A percentile compares a stretch with the other conserved stretches of the same genome.
Evolutionary conservation across 1,139 yeast genomes (phyloP).

Genomic region (Pichia sp.): DNA sequence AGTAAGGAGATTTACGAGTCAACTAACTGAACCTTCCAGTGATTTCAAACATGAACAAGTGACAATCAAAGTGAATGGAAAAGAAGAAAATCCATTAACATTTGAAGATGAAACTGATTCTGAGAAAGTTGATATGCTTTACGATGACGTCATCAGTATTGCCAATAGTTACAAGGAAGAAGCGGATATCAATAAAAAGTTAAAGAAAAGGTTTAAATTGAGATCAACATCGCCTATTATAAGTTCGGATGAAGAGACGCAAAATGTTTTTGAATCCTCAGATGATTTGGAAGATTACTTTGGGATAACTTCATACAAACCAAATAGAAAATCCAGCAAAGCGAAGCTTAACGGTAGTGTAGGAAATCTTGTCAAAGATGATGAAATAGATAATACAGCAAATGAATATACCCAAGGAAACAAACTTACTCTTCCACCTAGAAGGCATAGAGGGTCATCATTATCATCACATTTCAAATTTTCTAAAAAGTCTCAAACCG

Average conservation of each 20-base stretch:
- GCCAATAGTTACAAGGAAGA: constrained; percentile 3
- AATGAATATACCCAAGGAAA: constrained; percentile 1
- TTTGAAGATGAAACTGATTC: background rate
- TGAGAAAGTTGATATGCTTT: background rate
- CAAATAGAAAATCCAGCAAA: background rate
- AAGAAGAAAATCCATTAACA: background rate
- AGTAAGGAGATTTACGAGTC: constrained; percentile 4
- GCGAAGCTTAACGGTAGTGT: background rate
- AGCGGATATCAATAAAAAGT: constrained; percentile 2
- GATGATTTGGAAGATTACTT: background rate
- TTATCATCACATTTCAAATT: constrained; percentile 5
- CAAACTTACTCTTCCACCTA: background rate
- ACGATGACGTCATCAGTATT: background rate
- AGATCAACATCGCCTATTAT: constrained; percentile 1
- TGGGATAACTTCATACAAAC: background rate
- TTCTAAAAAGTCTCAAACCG: constrained; percentile 2
- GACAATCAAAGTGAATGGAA: constrained; percentile 4
- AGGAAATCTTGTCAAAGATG: constrained; percentile 1
- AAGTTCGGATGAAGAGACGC: constrained; percentile 8
- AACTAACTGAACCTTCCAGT: constrained; percentile 3
- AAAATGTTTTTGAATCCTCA: background rate
- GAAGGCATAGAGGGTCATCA: constrained; percentile 1
- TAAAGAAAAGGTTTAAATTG: background rate
- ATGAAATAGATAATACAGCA: constrained; percentile 8
- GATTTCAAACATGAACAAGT: background rate